Percentiles rank a stretch among this genome's conserved stretches.
phyloP scores from a whole-genome alignment of 2,329 filamentous ascomycete species.

The Epichloe elymi region DNA sequence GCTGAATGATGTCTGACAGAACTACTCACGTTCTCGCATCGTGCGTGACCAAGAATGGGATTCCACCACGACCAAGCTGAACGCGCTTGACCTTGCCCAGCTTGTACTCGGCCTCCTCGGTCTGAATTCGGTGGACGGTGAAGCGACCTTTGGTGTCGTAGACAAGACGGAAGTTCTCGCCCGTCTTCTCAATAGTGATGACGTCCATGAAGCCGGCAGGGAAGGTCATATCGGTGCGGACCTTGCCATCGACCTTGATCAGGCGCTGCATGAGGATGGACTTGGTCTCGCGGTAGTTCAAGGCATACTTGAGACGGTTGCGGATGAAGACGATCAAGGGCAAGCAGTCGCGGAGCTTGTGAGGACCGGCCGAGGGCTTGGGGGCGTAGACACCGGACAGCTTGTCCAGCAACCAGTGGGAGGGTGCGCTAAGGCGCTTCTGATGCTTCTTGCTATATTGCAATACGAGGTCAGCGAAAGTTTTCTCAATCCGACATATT shows the following conservation, averaged over 20 bases:
- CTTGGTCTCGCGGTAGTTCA: slow-evolving; percentile 96
- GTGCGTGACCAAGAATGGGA: slow-evolving; percentile 99
- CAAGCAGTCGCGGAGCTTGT: slow-evolving; percentile 99
- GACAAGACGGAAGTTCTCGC: slow-evolving; percentile 99
- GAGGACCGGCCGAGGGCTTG: slow-evolving; percentile 67
- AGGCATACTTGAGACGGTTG: slow-evolving; percentile 95
- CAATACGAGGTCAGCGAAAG: slow-evolving; percentile 1
- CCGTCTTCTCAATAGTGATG: slow-evolving; percentile 98
- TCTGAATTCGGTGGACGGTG: slow-evolving; percentile 98
- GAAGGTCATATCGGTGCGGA: slow-evolving; percentile 97
- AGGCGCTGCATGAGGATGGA: slow-evolving; percentile 99
- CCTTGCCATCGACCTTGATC: slow-evolving; percentile 99
- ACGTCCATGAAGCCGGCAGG: slow-evolving; percentile 99
- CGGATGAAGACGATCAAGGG: slow-evolving; percentile 98
- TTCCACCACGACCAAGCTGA: slow-evolving; percentile 97
- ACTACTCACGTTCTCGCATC: slow-evolving; percentile 99
- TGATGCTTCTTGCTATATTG: slow-evolving; percentile 90
- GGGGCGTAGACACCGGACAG: slow-evolving; percentile 81
- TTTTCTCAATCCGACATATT: background rate
- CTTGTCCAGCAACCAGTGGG: slow-evolving; percentile 99
- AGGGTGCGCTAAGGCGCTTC: slow-evolving; percentile 98
- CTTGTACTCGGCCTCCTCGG: slow-evolving; percentile 99
- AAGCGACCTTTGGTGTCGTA: slow-evolving; percentile 99
- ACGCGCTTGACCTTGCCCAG: slow-evolving; percentile 99
- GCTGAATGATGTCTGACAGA: slow-evolving; percentile 96